Conservation (phyloP, 305 asterid species). For the Rubia peregrina region DNA sequence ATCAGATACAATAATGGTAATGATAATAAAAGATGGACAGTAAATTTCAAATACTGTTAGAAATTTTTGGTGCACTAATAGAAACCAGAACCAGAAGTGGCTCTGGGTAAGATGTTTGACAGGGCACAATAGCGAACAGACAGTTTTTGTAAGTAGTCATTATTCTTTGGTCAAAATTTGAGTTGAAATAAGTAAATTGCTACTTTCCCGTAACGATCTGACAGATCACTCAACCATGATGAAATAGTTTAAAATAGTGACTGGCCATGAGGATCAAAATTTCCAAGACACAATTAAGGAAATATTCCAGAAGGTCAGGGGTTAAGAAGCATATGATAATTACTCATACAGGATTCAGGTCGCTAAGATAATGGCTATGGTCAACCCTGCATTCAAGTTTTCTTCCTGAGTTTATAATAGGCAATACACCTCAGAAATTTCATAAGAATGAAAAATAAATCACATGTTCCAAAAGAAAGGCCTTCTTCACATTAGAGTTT, state of each 20-base stretch:
- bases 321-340: neutral
- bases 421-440: neutral
- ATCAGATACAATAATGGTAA: neutral
- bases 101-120: neutral
- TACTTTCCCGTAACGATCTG: too few relatives aligned
- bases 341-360: too few relatives aligned
- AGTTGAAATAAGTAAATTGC: neutral
- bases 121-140: neutral
- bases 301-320: too few relatives aligned
- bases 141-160: neutral
- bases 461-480: neutral
- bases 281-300: neutral
- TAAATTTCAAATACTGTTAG: neutral
- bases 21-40: neutral
- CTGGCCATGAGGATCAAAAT: neutral
- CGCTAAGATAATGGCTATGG: too few relatives aligned
- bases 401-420: neutral
- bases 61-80: neutral
- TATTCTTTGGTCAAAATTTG: neutral
- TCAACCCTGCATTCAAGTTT: too few relatives aligned
- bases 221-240: neutral
- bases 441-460: neutral
- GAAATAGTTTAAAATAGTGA: neutral
- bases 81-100: neutral
- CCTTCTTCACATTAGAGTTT: neutral